These are phyloP conservation scores for Hyaloscypha hepaticicola DNA, from an alignment of 495 filamentous ascomycete genomes.

Conservation along the genomic window DNA sequence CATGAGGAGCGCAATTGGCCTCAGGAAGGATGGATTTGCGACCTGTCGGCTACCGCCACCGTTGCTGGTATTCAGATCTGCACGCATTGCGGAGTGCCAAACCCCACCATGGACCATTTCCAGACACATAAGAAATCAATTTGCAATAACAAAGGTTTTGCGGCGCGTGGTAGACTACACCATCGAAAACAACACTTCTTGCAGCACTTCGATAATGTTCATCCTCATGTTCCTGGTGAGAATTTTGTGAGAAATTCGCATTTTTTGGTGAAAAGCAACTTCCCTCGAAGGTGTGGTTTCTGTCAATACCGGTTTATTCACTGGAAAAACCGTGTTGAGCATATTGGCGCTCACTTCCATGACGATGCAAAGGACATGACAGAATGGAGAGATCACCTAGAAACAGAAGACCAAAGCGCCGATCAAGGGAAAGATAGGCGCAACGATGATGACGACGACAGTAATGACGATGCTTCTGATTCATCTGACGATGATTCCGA, in stretches of 20 bases:
- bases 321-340: slow-evolving; percentile 4
- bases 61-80: neutral
- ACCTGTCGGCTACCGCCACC: neutral
- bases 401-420: neutral
- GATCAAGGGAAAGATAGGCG: neutral
- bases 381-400: neutral
- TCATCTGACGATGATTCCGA: neutral
- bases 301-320: neutral
- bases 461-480: neutral
- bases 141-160: neutral
- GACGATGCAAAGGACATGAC: slow-evolving; percentile 5
- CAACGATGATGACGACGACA: neutral
- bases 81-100: neutral
- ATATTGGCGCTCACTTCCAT: slow-evolving; percentile 1
- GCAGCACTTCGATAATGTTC: neutral
- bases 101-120: slow-evolving; percentile 1
- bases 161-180: neutral
- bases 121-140: neutral
- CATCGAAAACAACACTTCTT: neutral
- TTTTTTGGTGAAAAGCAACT: neutral
- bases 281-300: slow-evolving; percentile 3
- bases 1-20: neutral
- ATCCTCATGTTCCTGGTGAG: neutral
- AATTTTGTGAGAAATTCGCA: neutral
- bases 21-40: slow-evolving; percentile 8